Evolutionary conservation across 1,284 basidiomycete genomes (phyloP).

Genomic region (Sanghuangporus weigelae): DNA sequence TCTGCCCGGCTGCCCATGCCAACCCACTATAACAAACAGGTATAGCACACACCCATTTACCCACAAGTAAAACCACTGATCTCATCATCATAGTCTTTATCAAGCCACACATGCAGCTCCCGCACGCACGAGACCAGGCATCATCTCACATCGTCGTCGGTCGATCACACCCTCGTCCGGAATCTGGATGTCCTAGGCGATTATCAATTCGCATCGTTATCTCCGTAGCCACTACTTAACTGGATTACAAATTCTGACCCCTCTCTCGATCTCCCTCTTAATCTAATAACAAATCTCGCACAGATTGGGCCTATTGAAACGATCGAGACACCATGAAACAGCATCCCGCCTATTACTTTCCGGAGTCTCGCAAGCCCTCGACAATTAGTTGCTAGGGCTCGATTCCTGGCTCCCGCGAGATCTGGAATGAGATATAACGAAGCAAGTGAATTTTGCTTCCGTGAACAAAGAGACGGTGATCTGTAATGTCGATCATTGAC

Average conservation of each 20-base stretch:
- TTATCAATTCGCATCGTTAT: no score
- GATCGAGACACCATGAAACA: background rate
- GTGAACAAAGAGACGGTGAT: background rate
- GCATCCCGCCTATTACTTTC: background rate
- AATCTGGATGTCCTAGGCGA: no score
- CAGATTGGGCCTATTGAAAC: background rate
- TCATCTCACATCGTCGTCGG: no score
- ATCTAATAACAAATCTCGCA: background rate
- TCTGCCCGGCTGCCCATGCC: no score
- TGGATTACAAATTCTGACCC: background rate
- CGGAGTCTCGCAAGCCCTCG: background rate
- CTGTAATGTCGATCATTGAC: background rate
- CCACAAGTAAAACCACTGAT: no score
- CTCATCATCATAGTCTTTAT: no score
- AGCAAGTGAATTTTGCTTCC: background rate
- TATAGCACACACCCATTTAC: no score
- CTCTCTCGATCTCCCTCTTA: background rate
- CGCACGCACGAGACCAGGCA: no score
- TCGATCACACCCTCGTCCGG: no score
- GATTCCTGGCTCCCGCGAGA: background rate
- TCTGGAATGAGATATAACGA: background rate
- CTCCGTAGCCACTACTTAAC: no score
- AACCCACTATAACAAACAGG: no score
- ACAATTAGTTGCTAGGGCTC: background rate
- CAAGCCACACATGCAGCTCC: no score